These are phyloP conservation scores for Hanseniaspora taiwanica DNA, from an alignment of 805 yeast genomes.

Conservation along the genomic window DNA sequence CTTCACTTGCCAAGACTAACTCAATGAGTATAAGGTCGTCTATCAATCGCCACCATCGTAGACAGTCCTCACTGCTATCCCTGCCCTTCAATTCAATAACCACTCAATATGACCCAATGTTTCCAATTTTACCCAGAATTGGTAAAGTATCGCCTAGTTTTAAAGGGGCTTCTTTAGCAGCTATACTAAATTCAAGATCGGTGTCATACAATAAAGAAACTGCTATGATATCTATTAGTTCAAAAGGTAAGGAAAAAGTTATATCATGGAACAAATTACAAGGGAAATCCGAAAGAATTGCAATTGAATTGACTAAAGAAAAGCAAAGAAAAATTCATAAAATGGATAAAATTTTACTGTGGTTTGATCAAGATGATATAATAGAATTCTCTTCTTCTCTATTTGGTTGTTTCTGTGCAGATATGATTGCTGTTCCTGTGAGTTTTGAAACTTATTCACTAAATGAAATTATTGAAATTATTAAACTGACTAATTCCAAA, in stretches of 20 bases:
- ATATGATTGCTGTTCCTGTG: conserved; percentile 89
- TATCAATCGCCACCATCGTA: not conserved
- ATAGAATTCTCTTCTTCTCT: conserved; percentile 77
- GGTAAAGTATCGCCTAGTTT: conserved; percentile 26
- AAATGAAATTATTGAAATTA: conserved; percentile 56
- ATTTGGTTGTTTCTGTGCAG: conserved; percentile 86
- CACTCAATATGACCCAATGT: conserved; percentile 19
- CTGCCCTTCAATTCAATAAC: conserved; percentile 19
- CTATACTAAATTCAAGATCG: conserved; percentile 63
- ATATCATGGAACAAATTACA: conserved; percentile 88
- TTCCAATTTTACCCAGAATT: conserved; percentile 31
- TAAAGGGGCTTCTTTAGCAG: conserved; percentile 43
- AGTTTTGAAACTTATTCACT: conserved; percentile 53
- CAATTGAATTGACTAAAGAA: conserved; percentile 48
- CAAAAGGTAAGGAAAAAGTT: conserved; percentile 67
- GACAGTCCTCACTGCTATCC: conserved; percentile 11
- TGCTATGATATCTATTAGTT: conserved; percentile 62
- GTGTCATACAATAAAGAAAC: conserved; percentile 46
- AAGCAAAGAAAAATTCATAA: conserved; percentile 39
- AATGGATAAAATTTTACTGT: conserved; percentile 71
- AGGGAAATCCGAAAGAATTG: conserved; percentile 72
- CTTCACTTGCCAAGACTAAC: not conserved
- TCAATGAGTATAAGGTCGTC: not conserved
- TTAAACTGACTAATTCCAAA: conserved; percentile 62
- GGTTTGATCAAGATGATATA: conserved; percentile 74